Percentiles rank a stretch among this genome's conserved stretches.
Conservation (phyloP, 1,139 yeast genomes). For the Hansenula lynferdii region DNA sequence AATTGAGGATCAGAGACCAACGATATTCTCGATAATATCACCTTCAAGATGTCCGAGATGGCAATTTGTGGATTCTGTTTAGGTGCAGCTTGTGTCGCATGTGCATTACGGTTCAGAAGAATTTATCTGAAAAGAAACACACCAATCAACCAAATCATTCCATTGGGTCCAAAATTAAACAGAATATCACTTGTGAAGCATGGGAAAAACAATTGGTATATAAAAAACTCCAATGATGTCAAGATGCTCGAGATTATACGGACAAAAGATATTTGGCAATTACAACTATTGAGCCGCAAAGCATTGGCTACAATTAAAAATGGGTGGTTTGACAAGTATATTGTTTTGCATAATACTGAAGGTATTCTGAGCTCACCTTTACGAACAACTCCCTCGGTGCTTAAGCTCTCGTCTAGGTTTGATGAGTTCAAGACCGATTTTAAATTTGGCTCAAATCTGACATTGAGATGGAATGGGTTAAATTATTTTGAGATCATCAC, state of each 20-base stretch:
- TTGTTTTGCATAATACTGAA: constrained; percentile 9
- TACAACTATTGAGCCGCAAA: constrained; percentile 6
- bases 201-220: not conserved
- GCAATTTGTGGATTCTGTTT: not conserved
- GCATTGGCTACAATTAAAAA: constrained; percentile 13
- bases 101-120: not conserved
- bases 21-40: no score
- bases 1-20: no score
- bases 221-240: not conserved
- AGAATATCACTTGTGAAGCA: not conserved
- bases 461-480: constrained; percentile 18
- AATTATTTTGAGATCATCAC: constrained; percentile 16
- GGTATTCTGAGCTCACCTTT: constrained; percentile 9
- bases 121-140: not conserved
- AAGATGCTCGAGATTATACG: constrained; percentile 3
- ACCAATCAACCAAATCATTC: not conserved
- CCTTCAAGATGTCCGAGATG: not conserved
- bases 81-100: not conserved
- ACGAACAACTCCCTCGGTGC: constrained; percentile 15
- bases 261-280: constrained; percentile 11
- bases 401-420: constrained; percentile 11
- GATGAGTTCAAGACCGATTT: constrained; percentile 5
- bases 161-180: not conserved
- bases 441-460: constrained; percentile 12
- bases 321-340: constrained; percentile 11